Base-by-base conservation (phyloP, 345 rosid genomes). In the Excoecaria agallocha region DNA sequence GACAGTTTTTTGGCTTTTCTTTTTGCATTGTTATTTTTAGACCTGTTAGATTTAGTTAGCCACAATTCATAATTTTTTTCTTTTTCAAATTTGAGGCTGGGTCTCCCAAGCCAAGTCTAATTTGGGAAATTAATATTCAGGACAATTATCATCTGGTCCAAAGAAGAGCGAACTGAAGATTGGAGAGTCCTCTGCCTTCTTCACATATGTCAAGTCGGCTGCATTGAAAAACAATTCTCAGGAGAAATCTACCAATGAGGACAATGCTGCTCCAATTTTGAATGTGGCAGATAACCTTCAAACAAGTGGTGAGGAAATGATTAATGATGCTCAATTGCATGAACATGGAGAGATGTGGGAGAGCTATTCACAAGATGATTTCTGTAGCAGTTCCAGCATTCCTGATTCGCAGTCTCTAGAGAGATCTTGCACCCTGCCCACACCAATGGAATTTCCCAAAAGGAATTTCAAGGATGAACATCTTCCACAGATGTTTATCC, bases 111-210 rank as follows among this genome's bases (percentile, higher is more conserved):
- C 12, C 39, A 38, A 20, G 3, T 48, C 64, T 58, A 66, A 60
- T 71, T 77, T 64, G 35, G 64, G 4, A 38, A 37, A 64, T 7
- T 39, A 11, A 66, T 76, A 17, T 80, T 77, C 92, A 90, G 99
- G 82, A 45, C 90, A 87, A 85, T 80, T 85, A 79, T 82, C 85
- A 68, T 82, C 86, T 72, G 90, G 81, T 35, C 99, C 99, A 46
- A 92, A 83, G 87, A 92, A 90, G 82, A 89, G 93, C 77, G 85
- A 89, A 77, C 83, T 88, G 68, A 85, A 83, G 85, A 83, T 90
- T 68, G 99, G 98, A 8, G 95, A 84, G 80, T 95, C 99, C 3
- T 95, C 99, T 12, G 99, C 99, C 70, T 95, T 95, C 86, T 93
- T 92, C 71, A 89, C 96, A 57, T 95, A 95, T 20, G 96, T 90